Conservation (phyloP, 352 stramenopile genomes). For the Globisporangium polare region DNA sequence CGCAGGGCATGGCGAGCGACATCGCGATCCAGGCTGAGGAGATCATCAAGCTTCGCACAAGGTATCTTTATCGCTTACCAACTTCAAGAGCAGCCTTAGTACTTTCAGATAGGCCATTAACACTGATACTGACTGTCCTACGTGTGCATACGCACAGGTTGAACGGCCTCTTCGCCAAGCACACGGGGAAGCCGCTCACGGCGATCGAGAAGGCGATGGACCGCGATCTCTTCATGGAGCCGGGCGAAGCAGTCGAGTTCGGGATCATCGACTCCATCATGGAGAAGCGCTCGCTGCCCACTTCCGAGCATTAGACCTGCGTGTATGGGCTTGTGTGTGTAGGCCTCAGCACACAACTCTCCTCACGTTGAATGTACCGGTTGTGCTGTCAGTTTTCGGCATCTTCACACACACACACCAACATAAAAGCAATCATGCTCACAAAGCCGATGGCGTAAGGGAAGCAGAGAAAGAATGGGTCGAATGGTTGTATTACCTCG, state of each 20-base stretch:
- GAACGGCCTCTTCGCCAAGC: conserved; percentile 66
- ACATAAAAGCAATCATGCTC: neutral
- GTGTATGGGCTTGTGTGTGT: neutral
- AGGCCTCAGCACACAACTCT: neutral
- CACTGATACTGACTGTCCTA: neutral
- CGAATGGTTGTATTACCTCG: neutral
- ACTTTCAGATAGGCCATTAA: conserved; percentile 8
- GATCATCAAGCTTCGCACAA: conserved; percentile 92
- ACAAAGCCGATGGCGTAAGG: neutral
- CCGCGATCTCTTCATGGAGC: conserved; percentile 85
- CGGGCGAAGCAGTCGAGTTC: conserved; percentile 66
- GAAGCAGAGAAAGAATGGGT: neutral
- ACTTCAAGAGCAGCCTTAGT: neutral
- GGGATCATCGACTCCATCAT: conserved; percentile 85
- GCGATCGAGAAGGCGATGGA: conserved; percentile 87
- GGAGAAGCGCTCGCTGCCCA: conserved; percentile 37
- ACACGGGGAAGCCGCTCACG: conserved; percentile 71
- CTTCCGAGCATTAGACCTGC: conserved; percentile 9
- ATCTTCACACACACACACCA: neutral
- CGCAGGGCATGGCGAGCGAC: conserved; percentile 96
- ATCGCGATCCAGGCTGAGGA: conserved; percentile 99
- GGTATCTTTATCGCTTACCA: conserved; percentile 27
- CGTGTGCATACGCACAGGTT: conserved; percentile 29
- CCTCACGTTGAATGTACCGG: neutral
- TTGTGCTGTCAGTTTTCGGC: neutral